Evolutionary conservation across 148 eudicot species (phyloP), one percentile per base, ranked within the genome.

Genomic region (Silene uniflora): DNA sequence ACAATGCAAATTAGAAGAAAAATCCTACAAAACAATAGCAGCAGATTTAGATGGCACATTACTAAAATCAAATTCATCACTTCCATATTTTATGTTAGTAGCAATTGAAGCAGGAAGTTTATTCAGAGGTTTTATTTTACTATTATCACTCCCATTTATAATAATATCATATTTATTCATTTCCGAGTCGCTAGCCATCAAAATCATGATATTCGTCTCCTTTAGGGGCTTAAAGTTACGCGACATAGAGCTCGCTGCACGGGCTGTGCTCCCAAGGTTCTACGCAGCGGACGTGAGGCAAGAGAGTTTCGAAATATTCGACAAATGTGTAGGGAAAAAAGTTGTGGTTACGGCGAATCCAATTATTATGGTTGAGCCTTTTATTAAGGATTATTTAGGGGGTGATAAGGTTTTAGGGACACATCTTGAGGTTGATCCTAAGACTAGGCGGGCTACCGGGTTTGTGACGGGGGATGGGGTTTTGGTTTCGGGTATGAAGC

Each of bases 21-120:
- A 70, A 54, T 18, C 70, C 7, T 86, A 80, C 84, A 81, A 73
- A 49, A 85, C 96, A 22, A 81, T 95, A 5, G 99, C 99, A 32
- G 99, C 99, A 6, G 99, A 95, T 71, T 87, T 95, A 62, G 99
- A 95, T 76, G 99, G 99, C 1, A 95, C 99, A 0, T 87, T 95
- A n/a, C 81, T 95, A 25, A 85, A 84, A 29, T 78, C 85, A 24
- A 64, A 86, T 12, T 86, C 89, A 25, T 91, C 99, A 21, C 92
- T 95, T 82, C 99, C 99, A 0, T 95, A 95, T 88, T 95, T 88
- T 86, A 87, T 95, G 90, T 86, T 95, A 16, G 83, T 95, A 7
- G 93, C 99, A 7, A 84, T 95, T 17, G 99, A 95, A 44, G 99
- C 99, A 63, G 99, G 99, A 0, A 89, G 96, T 76, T 72, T 90